Evolutionary conservation across 1,284 basidiomycete species (phyloP), one percentile per base, ranked within the genome.

Genomic region (Schizopora paradoxa): DNA sequence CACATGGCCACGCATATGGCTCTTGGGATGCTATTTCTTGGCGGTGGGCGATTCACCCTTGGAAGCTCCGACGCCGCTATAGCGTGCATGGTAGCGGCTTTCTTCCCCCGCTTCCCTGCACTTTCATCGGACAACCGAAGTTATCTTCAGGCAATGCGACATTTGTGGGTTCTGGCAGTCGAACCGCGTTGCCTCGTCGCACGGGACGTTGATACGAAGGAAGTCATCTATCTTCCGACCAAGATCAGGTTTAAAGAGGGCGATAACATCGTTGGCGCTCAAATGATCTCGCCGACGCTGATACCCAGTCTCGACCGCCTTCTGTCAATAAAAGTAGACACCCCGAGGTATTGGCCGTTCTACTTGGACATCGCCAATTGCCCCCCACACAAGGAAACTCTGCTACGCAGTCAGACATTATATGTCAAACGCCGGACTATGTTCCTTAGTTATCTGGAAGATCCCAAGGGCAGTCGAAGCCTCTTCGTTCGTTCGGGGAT

Each of bases 81-180:
- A 46, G 95, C 94, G 0, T 84, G 83, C 48, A 81, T 99, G 74
- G 68, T 93, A 48, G 78, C 88, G 11, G 81, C 96, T 0, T 92
- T 96, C 69, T 98, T 91, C 64, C 94, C 95, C 2, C 80, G 89
- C 8, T 91, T 90, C 59, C 80, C 91, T 11, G 73, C 80, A 8
- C 64, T 75, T 6, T 85, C 90, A 1, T 79, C 79, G 6, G 94
- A 99, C 58, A 96, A 96, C 66, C 86, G 87, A 50, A 82, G 86
- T 31, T 95, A 92, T 59, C 74, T 97, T 3, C 96, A 98, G 62
- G 91, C 93, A 0, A 79, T 94, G 52, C 79, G 96, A 3, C 95
- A 99, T 64, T 67, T 99, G 22, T 99, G 96, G 96, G 89, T 89
- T 2, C 71, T 99, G 28, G 96, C 96, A 1, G 85, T 90, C 11